A percentile compares a stretch with the other conserved stretches of the same genome.
These are phyloP conservation scores for Flaveria ramosissima DNA, from an alignment of 129 eudicot genomes.

Conservation along the genomic window DNA sequence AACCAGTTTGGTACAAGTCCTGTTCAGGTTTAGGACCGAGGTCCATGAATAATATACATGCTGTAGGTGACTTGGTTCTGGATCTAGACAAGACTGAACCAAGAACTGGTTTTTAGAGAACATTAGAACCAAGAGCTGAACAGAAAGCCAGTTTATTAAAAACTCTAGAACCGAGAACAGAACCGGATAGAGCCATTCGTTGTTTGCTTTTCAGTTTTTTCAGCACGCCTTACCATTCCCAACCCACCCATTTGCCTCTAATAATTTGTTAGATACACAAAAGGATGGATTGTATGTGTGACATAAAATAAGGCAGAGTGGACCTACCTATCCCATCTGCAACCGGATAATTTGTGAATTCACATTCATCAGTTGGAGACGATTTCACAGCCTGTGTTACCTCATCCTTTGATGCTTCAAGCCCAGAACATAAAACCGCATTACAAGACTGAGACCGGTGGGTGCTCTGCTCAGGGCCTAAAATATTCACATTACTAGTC, in stretches of 20 bases:
- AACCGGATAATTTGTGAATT: conserved; percentile 39
- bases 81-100: not conserved
- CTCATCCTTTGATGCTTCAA: conserved; percentile 85
- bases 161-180: not conserved
- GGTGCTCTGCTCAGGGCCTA: conserved; percentile 50
- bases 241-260: not conserved
- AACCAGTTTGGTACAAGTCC: not conserved
- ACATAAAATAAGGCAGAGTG: not conserved
- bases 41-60: not conserved
- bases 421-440: conserved; percentile 75
- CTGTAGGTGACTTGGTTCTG: not conserved
- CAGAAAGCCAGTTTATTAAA: not conserved
- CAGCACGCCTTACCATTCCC: not conserved
- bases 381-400: conserved; percentile 76
- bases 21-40: not conserved
- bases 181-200: not conserved
- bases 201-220: not conserved
- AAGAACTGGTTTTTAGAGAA: not conserved
- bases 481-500: conserved; percentile 50
- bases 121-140: not conserved
- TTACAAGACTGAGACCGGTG: conserved; percentile 88
- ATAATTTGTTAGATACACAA: not conserved
- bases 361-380: conserved; percentile 67
- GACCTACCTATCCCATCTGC: conserved; percentile 60
- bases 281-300: conserved; percentile 1